Evolutionary conservation across 495 filamentous ascomycete genomes (phyloP).

Genomic region (Neohortaea acidophila): DNA sequence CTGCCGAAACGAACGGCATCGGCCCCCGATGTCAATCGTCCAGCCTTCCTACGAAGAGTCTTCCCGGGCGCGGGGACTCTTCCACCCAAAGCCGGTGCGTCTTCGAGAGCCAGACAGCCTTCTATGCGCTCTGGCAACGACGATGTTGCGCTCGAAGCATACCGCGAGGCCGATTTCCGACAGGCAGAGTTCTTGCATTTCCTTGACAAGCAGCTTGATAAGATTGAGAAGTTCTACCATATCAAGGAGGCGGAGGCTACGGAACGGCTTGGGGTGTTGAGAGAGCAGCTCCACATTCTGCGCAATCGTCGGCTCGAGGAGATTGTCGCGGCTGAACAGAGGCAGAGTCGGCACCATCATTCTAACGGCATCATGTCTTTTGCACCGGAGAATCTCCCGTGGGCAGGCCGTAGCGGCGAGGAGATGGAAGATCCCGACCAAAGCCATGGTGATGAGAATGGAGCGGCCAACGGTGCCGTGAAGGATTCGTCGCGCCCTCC

Average conservation of each 20-base stretch:
- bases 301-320: slow-evolving; percentile 61
- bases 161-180: slow-evolving; percentile 40
- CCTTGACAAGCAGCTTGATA: slow-evolving; percentile 62
- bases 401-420: too few species aligned
- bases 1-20: too few species aligned
- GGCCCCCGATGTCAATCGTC: too few species aligned
- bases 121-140: too few species aligned
- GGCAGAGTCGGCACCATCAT: slow-evolving; percentile 15
- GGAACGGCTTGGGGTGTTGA: slow-evolving; percentile 49
- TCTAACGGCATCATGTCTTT: background rate
- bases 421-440: background rate
- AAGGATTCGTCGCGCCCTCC: background rate
- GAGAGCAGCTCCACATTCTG: slow-evolving; percentile 79
- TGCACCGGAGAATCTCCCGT: too few species aligned
- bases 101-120: too few species aligned
- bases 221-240: slow-evolving; percentile 75
- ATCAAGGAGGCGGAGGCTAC: slow-evolving; percentile 67
- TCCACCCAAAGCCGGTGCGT: too few species aligned
- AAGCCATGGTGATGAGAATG: background rate
- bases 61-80: too few species aligned
- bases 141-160: slow-evolving; percentile 33
- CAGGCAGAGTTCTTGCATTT: slow-evolving; percentile 68
- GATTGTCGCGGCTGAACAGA: slow-evolving; percentile 33
- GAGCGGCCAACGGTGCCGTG: background rate
- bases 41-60: too few species aligned